phyloP scores from a whole-genome alignment of 768 basidiomycete genomes.

The Antrodiella citrinella region DNA sequence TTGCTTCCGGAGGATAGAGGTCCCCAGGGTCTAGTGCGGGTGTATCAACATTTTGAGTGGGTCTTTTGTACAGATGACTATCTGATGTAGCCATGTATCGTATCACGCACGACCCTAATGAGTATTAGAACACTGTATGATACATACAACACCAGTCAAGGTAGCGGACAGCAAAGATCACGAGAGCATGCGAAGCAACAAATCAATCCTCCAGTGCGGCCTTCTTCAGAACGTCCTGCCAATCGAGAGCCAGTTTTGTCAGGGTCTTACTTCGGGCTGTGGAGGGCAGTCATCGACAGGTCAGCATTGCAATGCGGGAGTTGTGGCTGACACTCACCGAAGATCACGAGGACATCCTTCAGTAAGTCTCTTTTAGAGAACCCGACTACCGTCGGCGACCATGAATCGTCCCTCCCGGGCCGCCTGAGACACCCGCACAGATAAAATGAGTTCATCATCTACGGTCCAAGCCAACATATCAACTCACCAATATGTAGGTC shows the following conservation, averaged over 20 bases:
- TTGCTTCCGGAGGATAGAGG: constrained; percentile 67
- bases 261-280: constrained; percentile 70
- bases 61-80: too few species aligned
- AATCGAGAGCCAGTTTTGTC: constrained; percentile 66
- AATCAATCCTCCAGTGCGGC: constrained; percentile 20
- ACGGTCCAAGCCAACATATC: background rate
- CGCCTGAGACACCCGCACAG: too few species aligned
- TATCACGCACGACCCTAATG: too few species aligned
- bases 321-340: constrained; percentile 48
- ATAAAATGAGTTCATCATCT: background rate
- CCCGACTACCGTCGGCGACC: constrained; percentile 65
- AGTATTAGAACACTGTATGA: too few species aligned
- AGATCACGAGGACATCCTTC: constrained; percentile 68
- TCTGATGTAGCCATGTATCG: too few species aligned
- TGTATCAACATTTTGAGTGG: too few species aligned
- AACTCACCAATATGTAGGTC: constrained; percentile 83
- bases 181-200: too few species aligned
- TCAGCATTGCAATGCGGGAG: background rate
- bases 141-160: too few species aligned
- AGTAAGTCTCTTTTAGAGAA: constrained; percentile 75
- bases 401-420: constrained; percentile 55
- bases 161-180: too few species aligned
- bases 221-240: constrained; percentile 75
- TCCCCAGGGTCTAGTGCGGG: constrained; percentile 12
- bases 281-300: background rate